Conservation (phyloP, 2,329 filamentous ascomycete genomes). For the Neoarthrinium moseri region DNA sequence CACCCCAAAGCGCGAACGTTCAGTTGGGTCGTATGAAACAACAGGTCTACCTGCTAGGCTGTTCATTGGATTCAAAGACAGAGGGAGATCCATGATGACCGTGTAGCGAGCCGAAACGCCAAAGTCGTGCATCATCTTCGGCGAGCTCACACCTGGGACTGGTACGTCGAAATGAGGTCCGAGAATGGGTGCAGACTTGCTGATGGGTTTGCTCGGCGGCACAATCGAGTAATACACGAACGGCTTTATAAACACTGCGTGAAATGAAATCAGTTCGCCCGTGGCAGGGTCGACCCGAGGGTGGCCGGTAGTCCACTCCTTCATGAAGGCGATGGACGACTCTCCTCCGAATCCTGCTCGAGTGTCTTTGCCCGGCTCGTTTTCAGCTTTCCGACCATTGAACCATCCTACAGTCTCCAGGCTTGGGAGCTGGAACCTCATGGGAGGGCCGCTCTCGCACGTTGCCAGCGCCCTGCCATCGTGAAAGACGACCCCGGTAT, state of each 20-base stretch:
- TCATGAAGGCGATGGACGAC: slow-evolving; percentile 60
- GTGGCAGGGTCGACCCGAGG: slow-evolving; percentile 65
- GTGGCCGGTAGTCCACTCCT: slow-evolving; percentile 70
- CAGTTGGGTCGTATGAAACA: slow-evolving; percentile 57
- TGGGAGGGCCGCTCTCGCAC: slow-evolving; percentile 70
- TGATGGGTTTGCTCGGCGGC: slow-evolving; percentile 19
- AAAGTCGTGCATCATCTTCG: slow-evolving; percentile 78
- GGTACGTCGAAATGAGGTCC: slow-evolving; percentile 45
- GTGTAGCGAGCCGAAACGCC: slow-evolving; percentile 63
- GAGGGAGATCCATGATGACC: slow-evolving; percentile 67
- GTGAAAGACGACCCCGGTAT: slow-evolving; percentile 66
- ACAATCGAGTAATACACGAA: slow-evolving; percentile 64
- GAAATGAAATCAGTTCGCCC: slow-evolving; percentile 66
- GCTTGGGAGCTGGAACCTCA: slow-evolving; percentile 61
- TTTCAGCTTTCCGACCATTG: slow-evolving; percentile 58
- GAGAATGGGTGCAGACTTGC: slow-evolving; percentile 23
- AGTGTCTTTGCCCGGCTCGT: slow-evolving; percentile 28
- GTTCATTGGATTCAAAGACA: slow-evolving; percentile 64
- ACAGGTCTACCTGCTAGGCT: slow-evolving; percentile 54
- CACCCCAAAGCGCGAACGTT: slow-evolving; percentile 62
- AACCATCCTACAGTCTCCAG: slow-evolving; percentile 72
- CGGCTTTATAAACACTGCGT: slow-evolving; percentile 63
- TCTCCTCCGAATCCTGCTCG: slow-evolving; percentile 50
- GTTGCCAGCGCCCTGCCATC: slow-evolving; percentile 68
- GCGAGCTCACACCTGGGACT: slow-evolving; percentile 59